Evolutionary conservation across 805 yeast genomes (phyloP).

Genomic region (Barnettozyma wickerhamii): DNA sequence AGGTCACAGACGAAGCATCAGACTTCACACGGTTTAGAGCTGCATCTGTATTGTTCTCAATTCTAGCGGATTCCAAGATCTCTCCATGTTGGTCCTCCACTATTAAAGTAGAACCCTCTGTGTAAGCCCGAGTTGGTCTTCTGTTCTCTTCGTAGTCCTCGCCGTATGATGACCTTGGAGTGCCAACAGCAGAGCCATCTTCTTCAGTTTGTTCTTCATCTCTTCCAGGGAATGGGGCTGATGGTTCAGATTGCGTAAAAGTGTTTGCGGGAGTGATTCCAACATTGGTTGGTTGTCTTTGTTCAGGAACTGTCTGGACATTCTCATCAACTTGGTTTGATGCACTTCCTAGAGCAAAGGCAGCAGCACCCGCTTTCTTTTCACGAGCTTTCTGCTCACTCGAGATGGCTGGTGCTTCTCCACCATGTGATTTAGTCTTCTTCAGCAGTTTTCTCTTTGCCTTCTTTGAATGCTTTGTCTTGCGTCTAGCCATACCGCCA

Average conservation of each 20-base stretch:
- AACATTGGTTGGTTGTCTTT: conserved; percentile 2
- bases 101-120: conserved; percentile 66
- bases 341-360: conserved; percentile 35
- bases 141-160: conserved; percentile 24
- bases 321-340: conserved; percentile 12
- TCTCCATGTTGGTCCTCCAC: conserved; percentile 87
- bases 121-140: conserved; percentile 43
- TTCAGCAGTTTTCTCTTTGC: conserved; percentile 31
- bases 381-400: conserved; percentile 37
- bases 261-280: conserved; percentile 25
- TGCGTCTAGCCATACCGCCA: conserved; percentile 63
- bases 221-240: conserved; percentile 8
- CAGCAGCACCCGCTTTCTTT: conserved; percentile 39
- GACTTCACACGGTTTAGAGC: conserved; percentile 9
- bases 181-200: conserved; percentile 8
- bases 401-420: conserved; percentile 24
- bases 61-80: conserved; percentile 52
- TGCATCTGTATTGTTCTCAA: conserved; percentile 21
- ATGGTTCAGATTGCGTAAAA: conserved; percentile 11
- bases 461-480: conserved; percentile 29
- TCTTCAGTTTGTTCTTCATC: conserved; percentile 8
- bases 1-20: conserved; percentile 19
- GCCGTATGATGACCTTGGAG: conserved; percentile 3
- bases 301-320: conserved; percentile 11
- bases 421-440: conserved; percentile 23